phyloP scores from a whole-genome alignment of 345 rosid genomes.

The Ailanthus altissimus region DNA sequence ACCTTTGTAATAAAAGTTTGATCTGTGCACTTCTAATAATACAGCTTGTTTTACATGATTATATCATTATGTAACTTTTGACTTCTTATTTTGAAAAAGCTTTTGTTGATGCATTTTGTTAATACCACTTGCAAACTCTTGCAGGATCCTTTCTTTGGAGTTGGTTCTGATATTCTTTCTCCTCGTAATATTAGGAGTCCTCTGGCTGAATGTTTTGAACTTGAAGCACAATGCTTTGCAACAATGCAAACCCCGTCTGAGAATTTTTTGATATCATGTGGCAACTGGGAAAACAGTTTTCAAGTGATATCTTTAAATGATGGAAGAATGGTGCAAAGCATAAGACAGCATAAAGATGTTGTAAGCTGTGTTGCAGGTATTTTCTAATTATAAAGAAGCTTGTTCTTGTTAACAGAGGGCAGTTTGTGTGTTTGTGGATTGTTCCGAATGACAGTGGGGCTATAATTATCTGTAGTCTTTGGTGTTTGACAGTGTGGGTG shows the following conservation, averaged over 20 bases:
- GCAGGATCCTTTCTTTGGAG: slow-evolving; percentile 95
- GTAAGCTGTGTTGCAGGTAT: slow-evolving; percentile 99
- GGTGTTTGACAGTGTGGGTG: background rate
- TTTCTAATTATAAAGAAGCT: background rate
- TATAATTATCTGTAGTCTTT: background rate
- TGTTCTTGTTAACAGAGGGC: background rate
- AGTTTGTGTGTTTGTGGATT: background rate
- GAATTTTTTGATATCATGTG: slow-evolving; percentile 86
- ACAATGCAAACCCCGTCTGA: slow-evolving; percentile 72
- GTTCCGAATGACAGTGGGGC: background rate
- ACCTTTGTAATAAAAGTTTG: slow-evolving; percentile 1
- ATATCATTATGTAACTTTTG: background rate
- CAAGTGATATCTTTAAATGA: slow-evolving; percentile 82
- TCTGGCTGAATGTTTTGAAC: slow-evolving; percentile 71
- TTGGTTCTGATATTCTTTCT: slow-evolving; percentile 90
- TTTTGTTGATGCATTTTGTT: background rate
- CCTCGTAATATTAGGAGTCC: slow-evolving; percentile 89
- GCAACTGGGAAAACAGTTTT: slow-evolving; percentile 98
- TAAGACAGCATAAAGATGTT: slow-evolving; percentile 92
- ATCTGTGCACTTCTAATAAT: slow-evolving; percentile 7
- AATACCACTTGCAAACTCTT: slow-evolving; percentile 21
- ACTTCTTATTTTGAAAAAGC: background rate
- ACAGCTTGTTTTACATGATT: background rate
- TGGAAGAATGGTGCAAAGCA: slow-evolving; percentile 93
- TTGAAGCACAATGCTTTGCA: slow-evolving; percentile 83